These are phyloP conservation scores for Xylaria sp. DNA, from an alignment of 2,329 filamentous ascomycete species.

Conservation along the genomic window DNA sequence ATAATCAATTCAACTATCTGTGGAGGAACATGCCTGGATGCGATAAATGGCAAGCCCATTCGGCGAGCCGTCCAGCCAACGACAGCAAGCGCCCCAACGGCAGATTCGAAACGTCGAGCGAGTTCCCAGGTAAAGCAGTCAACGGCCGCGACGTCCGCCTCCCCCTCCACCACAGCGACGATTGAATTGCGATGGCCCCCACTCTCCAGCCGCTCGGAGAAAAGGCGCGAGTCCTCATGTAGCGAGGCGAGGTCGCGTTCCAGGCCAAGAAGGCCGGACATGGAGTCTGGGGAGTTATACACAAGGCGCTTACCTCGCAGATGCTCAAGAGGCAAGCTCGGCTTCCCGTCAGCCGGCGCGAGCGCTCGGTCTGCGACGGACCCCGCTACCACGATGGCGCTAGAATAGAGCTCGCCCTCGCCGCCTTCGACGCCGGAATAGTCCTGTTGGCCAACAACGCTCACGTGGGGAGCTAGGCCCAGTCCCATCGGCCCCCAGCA, in stretches of 20 bases:
- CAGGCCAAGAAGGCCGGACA: slow-evolving; percentile 32
- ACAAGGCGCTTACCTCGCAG: slow-evolving; percentile 34
- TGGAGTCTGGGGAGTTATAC: slow-evolving; percentile 34
- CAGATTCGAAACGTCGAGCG: slow-evolving; percentile 32
- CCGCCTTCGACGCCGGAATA: slow-evolving; percentile 35
- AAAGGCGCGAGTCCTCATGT: slow-evolving; percentile 22
- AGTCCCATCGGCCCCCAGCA: slow-evolving; percentile 37
- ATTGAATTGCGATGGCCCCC: slow-evolving; percentile 36
- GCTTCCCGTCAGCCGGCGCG: slow-evolving; percentile 21
- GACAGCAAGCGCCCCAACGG: slow-evolving; percentile 18
- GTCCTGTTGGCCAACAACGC: slow-evolving; percentile 35
- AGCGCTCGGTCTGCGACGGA: slow-evolving; percentile 6
- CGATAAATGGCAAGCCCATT: slow-evolving; percentile 33
- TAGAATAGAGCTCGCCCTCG: slow-evolving; percentile 28
- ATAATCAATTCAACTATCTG: slow-evolving; percentile 3
- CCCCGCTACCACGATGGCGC: slow-evolving; percentile 29
- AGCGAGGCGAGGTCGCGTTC: slow-evolving; percentile 29
- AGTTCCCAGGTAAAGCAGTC: slow-evolving; percentile 38
- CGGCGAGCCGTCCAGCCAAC: slow-evolving; percentile 35
- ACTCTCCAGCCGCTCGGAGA: slow-evolving; percentile 26
- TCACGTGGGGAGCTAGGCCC: slow-evolving; percentile 28
- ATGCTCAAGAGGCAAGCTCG: slow-evolving; percentile 17
- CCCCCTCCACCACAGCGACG: slow-evolving; percentile 28
- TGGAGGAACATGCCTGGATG: slow-evolving; percentile 18
- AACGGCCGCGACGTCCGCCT: slow-evolving; percentile 31